Evolutionary conservation across 2,329 filamentous ascomycete genomes (phyloP), one percentile per base, ranked within the genome.

Genomic region (Neonectria punicea): DNA sequence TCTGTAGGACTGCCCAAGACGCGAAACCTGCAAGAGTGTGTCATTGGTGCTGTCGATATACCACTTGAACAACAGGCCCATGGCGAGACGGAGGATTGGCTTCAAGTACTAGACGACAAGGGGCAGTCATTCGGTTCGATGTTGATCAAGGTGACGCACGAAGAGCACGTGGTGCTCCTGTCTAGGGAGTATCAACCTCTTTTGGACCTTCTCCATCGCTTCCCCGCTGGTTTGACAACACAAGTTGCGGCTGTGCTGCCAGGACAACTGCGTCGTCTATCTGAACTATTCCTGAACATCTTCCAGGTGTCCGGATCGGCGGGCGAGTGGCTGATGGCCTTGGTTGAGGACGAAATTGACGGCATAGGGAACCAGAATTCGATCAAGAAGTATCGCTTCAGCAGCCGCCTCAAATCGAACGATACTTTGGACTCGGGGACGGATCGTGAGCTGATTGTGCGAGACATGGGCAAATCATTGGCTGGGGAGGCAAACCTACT

Each of bases 261-360:
- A 0, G 88, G 89, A 2, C 92, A 93, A 74, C 83, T 98, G 36
- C 91, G 92, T 58, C 86, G 89, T n/a, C 79, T 98, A 9, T 92
- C 94, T 2, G 94, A 98, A 75, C 90, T 92, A 30, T 88, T 98
- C 41, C 82, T 98, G 68, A 97, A 98, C 76, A 97, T 99, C 57
- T 99, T 95, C 74, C 96, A 99, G 76, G 94, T 97, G 3, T 95
- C 94, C 2, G 93, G 93, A 0, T 88, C 89, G 41, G 92, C 93
- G 2, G 87, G 87, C 47, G 93, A 98, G 64, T 99, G 96, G 96
- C 86, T 99, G 22, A 96, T 93, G 84, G 90, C 93, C 2, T 83
- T 99, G 44, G 93, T 98, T 0, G 96, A 99, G 78, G 95, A 98
- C 75, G 96, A 99, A 78, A 98, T 99, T 62, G 96, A 98, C 74